Conservation (phyloP, 257 asterid genomes). For the Phtheirospermum japonicum region DNA sequence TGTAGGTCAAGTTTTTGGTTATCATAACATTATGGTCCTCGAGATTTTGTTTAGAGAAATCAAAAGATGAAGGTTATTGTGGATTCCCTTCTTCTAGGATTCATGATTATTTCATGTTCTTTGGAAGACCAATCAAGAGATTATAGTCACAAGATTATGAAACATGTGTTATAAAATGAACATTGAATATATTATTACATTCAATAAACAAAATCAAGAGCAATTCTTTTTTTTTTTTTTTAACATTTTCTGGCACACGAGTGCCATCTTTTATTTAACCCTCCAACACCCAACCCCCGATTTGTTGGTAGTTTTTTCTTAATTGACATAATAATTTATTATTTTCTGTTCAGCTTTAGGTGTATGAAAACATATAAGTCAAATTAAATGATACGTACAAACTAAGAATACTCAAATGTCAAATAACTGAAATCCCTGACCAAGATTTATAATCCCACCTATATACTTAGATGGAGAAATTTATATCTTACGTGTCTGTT, state of each 20-base stretch:
- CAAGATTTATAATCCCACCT: too few relatives aligned
- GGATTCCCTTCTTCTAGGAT: background rate
- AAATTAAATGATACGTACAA: background rate
- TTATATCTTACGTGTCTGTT: too few relatives aligned
- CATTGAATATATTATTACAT: slow-evolving; percentile 11
- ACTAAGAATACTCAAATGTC: too few relatives aligned
- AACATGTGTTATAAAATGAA: background rate
- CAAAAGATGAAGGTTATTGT: slow-evolving; percentile 12
- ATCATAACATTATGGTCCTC: slow-evolving; percentile 29
- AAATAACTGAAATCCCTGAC: too few relatives aligned
- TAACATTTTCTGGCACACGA: background rate
- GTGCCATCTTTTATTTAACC: background rate
- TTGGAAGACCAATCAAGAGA: background rate
- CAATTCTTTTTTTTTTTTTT: background rate
- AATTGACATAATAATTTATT: background rate
- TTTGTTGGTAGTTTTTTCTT: background rate
- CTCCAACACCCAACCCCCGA: background rate
- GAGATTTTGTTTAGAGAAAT: slow-evolving; percentile 30
- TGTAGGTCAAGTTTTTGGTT: slow-evolving; percentile 35
- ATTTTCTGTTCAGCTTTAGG: too few relatives aligned
- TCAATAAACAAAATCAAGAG: background rate
- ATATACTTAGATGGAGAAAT: too few relatives aligned
- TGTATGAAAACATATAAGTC: background rate
- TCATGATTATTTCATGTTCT: slow-evolving; percentile 2
- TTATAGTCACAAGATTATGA: background rate